These are phyloP conservation scores for Chaetomium cochliodes DNA, from an alignment of 495 filamentous ascomycete genomes.

Conservation along the genomic window DNA sequence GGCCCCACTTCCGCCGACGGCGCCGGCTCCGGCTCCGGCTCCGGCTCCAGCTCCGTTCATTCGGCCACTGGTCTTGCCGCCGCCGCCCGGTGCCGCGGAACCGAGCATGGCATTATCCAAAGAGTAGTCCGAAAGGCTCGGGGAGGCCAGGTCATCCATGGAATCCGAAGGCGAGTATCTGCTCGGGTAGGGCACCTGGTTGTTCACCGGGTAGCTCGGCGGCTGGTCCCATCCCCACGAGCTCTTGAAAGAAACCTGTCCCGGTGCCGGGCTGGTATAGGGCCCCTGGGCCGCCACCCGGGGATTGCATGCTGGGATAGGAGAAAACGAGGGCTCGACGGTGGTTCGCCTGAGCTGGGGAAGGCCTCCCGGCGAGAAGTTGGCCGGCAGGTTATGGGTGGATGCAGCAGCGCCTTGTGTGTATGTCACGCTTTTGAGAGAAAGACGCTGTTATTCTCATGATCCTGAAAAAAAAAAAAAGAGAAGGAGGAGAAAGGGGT, in stretches of 20 bases:
- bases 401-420: constrained; percentile 38
- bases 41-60: constrained; percentile 21
- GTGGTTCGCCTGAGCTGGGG: constrained; percentile 29
- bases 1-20: too few species aligned
- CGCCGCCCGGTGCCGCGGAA: constrained; percentile 36
- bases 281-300: constrained; percentile 36
- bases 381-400: constrained; percentile 40
- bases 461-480: constrained; percentile 30
- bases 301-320: constrained; percentile 37
- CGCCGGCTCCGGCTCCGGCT: too few species aligned
- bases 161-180: constrained; percentile 49
- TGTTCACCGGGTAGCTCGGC: constrained; percentile 6
- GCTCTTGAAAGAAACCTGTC: constrained; percentile 32
- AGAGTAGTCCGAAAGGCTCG: constrained; percentile 47
- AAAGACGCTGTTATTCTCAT: constrained; percentile 43
- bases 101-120: constrained; percentile 38
- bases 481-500: neutral
- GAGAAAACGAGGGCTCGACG: constrained; percentile 38
- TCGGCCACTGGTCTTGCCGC: constrained; percentile 50
- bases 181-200: constrained; percentile 22
- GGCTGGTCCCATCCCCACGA: constrained; percentile 44
- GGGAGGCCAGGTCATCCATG: constrained; percentile 47
- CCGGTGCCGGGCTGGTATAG: constrained; percentile 32
- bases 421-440: constrained; percentile 42
- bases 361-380: constrained; percentile 23